Evolutionary conservation across 805 yeast genomes (phyloP).

Genomic region (Danielozyma ontarioensis): DNA sequence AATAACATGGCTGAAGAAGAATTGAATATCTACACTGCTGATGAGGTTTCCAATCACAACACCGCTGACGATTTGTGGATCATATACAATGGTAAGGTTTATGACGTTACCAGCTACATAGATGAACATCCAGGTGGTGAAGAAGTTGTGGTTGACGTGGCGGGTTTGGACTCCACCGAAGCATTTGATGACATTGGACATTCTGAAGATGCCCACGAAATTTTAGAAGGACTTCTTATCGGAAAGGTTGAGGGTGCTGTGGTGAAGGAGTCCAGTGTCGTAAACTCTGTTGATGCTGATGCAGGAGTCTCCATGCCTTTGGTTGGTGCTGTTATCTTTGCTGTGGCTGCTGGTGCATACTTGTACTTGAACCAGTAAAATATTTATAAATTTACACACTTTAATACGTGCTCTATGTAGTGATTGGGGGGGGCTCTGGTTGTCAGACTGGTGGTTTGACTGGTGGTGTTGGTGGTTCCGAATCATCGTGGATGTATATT

Average conservation of each 20-base stretch:
- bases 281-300: neutral
- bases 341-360: conserved; percentile 14
- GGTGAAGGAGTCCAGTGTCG: conserved; percentile 19
- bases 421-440: no score
- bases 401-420: no score
- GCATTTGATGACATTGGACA: conserved; percentile 88
- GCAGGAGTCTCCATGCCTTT: conserved; percentile 7
- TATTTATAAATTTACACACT: neutral
- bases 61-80: conserved; percentile 39
- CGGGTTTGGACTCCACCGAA: conserved; percentile 73
- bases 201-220: conserved; percentile 89
- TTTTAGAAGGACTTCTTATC: conserved; percentile 59
- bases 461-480: no score
- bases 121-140: conserved; percentile 75
- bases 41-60: conserved; percentile 40
- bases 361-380: conserved; percentile 10
- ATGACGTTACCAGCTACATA: conserved; percentile 36
- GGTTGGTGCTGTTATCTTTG: conserved; percentile 12
- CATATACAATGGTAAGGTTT: conserved; percentile 40
- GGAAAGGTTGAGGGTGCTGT: conserved; percentile 76
- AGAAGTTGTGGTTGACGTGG: conserved; percentile 72
- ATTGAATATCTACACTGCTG: conserved; percentile 49
- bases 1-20: conserved; percentile 7
- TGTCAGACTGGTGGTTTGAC: no score
- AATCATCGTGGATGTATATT: no score